Conservation (phyloP, 352 stramenopile species). For the Pythium rishiriense region DNA sequence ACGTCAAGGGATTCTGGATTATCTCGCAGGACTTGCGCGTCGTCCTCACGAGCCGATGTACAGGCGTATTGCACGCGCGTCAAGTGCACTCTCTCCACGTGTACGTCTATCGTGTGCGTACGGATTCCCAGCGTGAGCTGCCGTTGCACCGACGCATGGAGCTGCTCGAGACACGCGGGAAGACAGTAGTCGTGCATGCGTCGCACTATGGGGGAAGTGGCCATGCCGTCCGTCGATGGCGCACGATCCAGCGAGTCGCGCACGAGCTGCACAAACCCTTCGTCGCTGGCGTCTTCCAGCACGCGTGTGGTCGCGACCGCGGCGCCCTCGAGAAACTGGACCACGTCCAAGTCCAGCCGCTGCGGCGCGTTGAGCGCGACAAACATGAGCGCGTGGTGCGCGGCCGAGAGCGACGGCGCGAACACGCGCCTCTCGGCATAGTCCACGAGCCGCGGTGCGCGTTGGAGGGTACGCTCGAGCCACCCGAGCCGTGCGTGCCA, state of each 20-base stretch:
- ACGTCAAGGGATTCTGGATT: background rate
- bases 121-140: background rate
- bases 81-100: conserved; percentile 13
- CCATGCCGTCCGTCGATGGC: no score
- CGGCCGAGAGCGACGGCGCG: conserved; percentile 17
- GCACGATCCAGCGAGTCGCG: background rate
- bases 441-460: conserved; percentile 1
- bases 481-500: conserved; percentile 5
- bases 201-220: background rate
- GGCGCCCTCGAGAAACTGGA: conserved; percentile 17
- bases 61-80: conserved; percentile 13
- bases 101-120: background rate
- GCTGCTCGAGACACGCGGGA: conserved; percentile 10
- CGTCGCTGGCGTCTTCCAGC: conserved; percentile 15
- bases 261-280: conserved; percentile 3
- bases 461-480: conserved; percentile 3
- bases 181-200: conserved; percentile 22
- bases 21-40: background rate
- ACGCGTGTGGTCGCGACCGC: conserved; percentile 3
- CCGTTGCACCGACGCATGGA: conserved; percentile 2
- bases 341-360: conserved; percentile 20
- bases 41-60: background rate
- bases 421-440: conserved; percentile 13
- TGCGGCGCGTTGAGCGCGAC: conserved; percentile 20
- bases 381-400: conserved; percentile 21